Conservation (phyloP, 1,284 basidiomycete species). For the Ustilago cynodontis region DNA sequence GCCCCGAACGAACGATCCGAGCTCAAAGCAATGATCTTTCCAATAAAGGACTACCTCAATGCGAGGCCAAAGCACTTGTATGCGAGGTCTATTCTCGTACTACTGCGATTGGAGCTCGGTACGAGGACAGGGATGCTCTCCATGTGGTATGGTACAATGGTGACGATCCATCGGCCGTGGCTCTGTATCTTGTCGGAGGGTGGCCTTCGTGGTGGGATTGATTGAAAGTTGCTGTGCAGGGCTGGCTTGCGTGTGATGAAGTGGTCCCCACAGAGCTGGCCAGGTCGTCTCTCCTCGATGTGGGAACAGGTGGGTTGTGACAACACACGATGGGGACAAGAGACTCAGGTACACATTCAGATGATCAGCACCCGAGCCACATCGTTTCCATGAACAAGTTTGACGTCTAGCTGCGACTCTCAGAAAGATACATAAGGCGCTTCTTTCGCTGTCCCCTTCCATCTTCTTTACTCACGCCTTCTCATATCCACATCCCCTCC, state of each 20-base stretch:
- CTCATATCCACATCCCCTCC: not conserved
- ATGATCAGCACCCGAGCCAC: not conserved
- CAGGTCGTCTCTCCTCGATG: not conserved
- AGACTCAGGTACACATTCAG: not conserved
- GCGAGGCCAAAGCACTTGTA: too few species aligned
- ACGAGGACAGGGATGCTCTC: too few species aligned
- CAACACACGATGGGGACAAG: not conserved
- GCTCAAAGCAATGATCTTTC: not conserved
- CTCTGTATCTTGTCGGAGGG: not conserved
- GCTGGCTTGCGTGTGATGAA: not conserved
- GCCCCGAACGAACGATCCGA: not conserved
- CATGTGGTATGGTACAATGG: not conserved
- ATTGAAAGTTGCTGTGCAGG: not conserved
- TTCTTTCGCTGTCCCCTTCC: not conserved
- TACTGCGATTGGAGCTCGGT: too few species aligned
- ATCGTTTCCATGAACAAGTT: not conserved
- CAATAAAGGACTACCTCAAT: too few species aligned
- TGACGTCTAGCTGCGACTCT: not conserved
- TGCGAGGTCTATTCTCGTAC: too few species aligned
- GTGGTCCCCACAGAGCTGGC: not conserved
- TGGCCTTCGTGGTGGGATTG: not conserved
- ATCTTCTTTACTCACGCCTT: not conserved
- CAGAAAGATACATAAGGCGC: constrained; percentile 17
- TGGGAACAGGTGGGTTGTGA: not conserved
- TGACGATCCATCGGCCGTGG: not conserved